A percentile compares a stretch with the other conserved stretches of the same genome.
These are phyloP conservation scores for Lichtheimia ornata DNA, from an alignment of 371 early-diverging fungal genomes.

Conservation along the genomic window DNA sequence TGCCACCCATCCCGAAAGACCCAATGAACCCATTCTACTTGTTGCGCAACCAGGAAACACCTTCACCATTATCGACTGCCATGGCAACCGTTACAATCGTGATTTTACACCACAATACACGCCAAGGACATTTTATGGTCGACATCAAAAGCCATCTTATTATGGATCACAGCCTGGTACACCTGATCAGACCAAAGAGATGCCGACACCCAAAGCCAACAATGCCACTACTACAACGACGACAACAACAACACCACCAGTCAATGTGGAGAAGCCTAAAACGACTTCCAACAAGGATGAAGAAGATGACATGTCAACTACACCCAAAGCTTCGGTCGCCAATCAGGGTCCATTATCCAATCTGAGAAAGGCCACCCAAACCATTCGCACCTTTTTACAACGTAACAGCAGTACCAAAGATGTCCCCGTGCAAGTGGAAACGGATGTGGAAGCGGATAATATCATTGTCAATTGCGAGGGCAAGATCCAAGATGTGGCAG, in stretches of 20 bases:
- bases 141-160: constrained; percentile 10
- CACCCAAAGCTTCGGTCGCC: constrained; percentile 6
- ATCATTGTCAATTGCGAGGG: constrained; percentile 21
- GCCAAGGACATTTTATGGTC: constrained; percentile 17
- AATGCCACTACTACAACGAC: no score
- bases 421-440: constrained; percentile 9
- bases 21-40: constrained; percentile 49
- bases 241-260: neutral
- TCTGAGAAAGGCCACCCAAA: constrained; percentile 18
- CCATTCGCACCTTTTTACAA: constrained; percentile 23
- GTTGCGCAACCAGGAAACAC: constrained; percentile 67
- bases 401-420: constrained; percentile 10
- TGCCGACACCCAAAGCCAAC: constrained; percentile 14
- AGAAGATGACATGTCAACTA: neutral
- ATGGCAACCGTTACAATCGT: constrained; percentile 54
- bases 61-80: constrained; percentile 59
- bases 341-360: constrained; percentile 18
- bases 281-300: neutral
- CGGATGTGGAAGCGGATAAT: constrained; percentile 10
- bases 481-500: constrained; percentile 23
- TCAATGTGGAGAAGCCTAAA: neutral
- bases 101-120: constrained; percentile 46
- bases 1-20: constrained; percentile 39
- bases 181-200: neutral
- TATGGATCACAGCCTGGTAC: neutral